phyloP scores from a whole-genome alignment of 192 early-diverging fungal genomes.

The Borealophlyctis nickersoniae region DNA sequence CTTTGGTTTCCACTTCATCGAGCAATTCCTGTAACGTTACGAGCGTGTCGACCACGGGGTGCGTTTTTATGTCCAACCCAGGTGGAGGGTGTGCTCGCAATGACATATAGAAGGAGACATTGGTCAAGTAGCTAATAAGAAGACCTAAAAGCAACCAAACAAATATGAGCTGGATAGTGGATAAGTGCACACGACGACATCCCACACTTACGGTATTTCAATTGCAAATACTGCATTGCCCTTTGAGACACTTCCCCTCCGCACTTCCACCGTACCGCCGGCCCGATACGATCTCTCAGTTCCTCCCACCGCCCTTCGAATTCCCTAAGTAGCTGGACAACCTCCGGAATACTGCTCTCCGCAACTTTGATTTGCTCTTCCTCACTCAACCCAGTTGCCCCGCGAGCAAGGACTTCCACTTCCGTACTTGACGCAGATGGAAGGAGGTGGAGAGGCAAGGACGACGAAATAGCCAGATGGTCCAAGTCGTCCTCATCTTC shows the following conservation, averaged over 20 bases:
- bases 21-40: conserved; percentile 70
- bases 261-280: conserved; percentile 28
- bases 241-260: not conserved
- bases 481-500: conserved; percentile 24
- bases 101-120: conserved; percentile 83
- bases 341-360: conserved; percentile 33
- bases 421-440: conserved; percentile 17
- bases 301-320: conserved; percentile 36
- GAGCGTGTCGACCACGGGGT: conserved; percentile 83
- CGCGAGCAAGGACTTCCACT: conserved; percentile 25
- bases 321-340: conserved; percentile 29
- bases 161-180: conserved; percentile 3
- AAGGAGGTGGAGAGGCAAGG: conserved; percentile 25
- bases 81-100: conserved; percentile 56
- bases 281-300: conserved; percentile 26
- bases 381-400: conserved; percentile 15
- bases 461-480: conserved; percentile 23
- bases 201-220: conserved; percentile 34
- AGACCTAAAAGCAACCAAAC: conserved; percentile 17
- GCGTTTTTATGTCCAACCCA: conserved; percentile 59
- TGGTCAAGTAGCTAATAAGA: conserved; percentile 79
- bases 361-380: conserved; percentile 25
- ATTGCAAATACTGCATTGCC: conserved; percentile 35
- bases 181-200: too few species aligned
- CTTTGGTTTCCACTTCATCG: conserved; percentile 61